Conservation (phyloP, 179 eudicot genomes). For the Kewa caespitosa region DNA sequence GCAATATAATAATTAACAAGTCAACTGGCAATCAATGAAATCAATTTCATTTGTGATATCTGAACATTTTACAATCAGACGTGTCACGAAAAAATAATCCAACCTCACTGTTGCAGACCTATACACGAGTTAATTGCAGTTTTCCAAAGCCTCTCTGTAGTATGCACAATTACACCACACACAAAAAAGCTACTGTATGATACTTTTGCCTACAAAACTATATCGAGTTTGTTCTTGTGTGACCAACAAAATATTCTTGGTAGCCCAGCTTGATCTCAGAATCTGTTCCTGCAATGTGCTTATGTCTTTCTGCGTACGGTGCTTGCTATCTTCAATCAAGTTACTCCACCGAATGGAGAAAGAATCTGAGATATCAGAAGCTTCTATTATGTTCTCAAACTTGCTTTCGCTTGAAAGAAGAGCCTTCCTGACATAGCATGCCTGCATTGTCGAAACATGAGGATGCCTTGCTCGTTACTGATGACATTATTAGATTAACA, state of each 20-base stretch:
- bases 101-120: too few relatives aligned
- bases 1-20: too few relatives aligned
- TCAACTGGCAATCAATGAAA: too few relatives aligned
- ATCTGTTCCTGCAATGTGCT: slow-evolving; percentile 45
- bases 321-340: slow-evolving; percentile 51
- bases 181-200: too few relatives aligned
- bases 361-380: slow-evolving; percentile 28
- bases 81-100: too few relatives aligned
- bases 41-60: too few relatives aligned
- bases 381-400: slow-evolving; percentile 41
- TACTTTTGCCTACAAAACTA: slow-evolving; percentile 45
- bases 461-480: too few relatives aligned
- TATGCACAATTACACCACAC: too few relatives aligned
- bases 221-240: slow-evolving; percentile 67
- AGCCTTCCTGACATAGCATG: slow-evolving; percentile 61
- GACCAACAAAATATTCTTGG: slow-evolving; percentile 61
- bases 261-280: slow-evolving; percentile 55
- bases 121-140: too few relatives aligned
- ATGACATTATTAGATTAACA: too few relatives aligned
- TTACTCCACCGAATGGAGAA: slow-evolving; percentile 49
- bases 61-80: too few relatives aligned
- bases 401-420: slow-evolving; percentile 28
- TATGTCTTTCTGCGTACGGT: slow-evolving; percentile 36
- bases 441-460: slow-evolving; percentile 42
- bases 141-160: too few relatives aligned